Base-by-base conservation (phyloP, 768 basidiomycete species). In the Epithele typhae region DNA sequence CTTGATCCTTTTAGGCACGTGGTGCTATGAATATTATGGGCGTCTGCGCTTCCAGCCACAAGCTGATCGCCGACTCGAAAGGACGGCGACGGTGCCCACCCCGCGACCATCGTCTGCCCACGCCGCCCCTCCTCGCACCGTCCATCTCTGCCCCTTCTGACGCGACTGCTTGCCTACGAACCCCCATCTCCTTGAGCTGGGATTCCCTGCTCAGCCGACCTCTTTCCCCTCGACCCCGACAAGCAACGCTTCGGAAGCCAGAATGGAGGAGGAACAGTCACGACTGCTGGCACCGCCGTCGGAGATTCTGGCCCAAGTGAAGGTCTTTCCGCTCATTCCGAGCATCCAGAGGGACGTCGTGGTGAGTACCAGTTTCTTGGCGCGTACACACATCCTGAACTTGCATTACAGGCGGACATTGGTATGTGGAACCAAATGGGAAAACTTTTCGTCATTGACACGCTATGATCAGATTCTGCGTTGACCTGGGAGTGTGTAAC, bases 321-420 rank as follows among this genome's bases (percentile, higher is more conserved):
- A 78, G 56, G 88, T 92, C 27, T 92, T 86, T 62, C 88, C 88
- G n/a, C 72, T 90, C 21, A 87, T 92, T 51, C 81, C 81, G 18
- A 74, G 78, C 49, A 59, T 92, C 36, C 85, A 82, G 60, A 77
- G 70, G 46, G 87, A 91, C 64, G 74, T 84, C 18, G 73, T 70
- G 12, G 88, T 88, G 60, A 63, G 83, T 69, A 6, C 24, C 39
- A 24, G 25, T 25, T 6, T 14, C 15, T 39, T 10, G 11, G 33
- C 12, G 15, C 25, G 12, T 37, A 15, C 23, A 11, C 7, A 14
- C 19, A 49, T 8, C 12, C 21, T n/a, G 37, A 37, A n/a, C 5
- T 41, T 34, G 48, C 27, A 46, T 46, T 37, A 34, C 40, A 64
- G 63, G 61, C 61, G 54, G 59, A 59, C 46, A 55, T 64, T 45